These are phyloP conservation scores for Pestalotiopsis sp. DNA, from an alignment of 2,329 filamentous ascomycete species.

Conservation along the genomic window DNA sequence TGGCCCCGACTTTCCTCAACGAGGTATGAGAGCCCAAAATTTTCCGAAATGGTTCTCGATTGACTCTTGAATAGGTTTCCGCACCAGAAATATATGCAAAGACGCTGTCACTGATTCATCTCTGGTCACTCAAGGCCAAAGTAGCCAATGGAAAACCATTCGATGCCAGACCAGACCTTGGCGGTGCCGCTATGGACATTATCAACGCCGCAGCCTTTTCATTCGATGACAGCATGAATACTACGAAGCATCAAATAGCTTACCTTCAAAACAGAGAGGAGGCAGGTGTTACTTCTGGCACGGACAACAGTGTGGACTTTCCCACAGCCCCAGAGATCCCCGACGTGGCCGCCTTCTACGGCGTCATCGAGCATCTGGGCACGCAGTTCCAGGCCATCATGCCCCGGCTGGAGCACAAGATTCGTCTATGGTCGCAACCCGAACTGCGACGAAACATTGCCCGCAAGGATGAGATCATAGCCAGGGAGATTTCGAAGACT, in stretches of 20 bases:
- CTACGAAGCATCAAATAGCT: constrained; percentile 18
- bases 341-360: constrained; percentile 21
- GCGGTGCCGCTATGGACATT: constrained; percentile 36
- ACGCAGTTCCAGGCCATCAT: constrained; percentile 20
- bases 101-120: constrained; percentile 30
- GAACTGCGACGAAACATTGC: constrained; percentile 16
- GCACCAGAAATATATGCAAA: constrained; percentile 38
- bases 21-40: constrained; percentile 10
- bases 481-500: constrained; percentile 24
- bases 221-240: constrained; percentile 21
- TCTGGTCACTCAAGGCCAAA: constrained; percentile 37
- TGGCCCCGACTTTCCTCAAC: constrained; percentile 39
- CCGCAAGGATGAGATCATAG: constrained; percentile 23
- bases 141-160: constrained; percentile 34
- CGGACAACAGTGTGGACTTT: constrained; percentile 20
- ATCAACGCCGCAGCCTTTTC: constrained; percentile 39
- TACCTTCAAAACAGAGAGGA: constrained; percentile 9
- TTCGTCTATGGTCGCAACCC: constrained; percentile 15
- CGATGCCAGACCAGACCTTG: constrained; percentile 33
- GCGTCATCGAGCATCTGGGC: constrained; percentile 18
- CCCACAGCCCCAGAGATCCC: constrained; percentile 18
- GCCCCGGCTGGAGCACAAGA: constrained; percentile 16
- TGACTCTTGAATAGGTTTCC: constrained; percentile 28
- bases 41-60: not conserved
- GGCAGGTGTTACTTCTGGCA: not conserved